Percentiles rank a stretch among this genome's conserved stretches.
Evolutionary conservation across 2,329 filamentous ascomycete genomes (phyloP).

Genomic region (Aspergillus ochraceoroseus): DNA sequence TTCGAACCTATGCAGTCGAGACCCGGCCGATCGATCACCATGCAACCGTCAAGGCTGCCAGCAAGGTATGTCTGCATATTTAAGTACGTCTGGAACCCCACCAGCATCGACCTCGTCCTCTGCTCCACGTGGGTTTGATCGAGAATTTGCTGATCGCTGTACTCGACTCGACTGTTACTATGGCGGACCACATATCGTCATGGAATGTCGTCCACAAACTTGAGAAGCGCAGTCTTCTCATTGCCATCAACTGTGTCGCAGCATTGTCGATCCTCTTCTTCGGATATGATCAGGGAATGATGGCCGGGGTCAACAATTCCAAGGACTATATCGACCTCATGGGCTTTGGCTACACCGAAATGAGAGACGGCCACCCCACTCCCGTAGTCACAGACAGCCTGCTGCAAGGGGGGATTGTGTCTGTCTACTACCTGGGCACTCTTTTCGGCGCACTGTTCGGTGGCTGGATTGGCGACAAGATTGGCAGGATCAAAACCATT

Average conservation of each 20-base stretch:
- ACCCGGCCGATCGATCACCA: conserved; percentile 4
- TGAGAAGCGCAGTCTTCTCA: conserved; percentile 54
- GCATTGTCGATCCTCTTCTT: conserved; percentile 66
- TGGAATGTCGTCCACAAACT: conserved; percentile 52
- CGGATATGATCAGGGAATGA: conserved; percentile 54
- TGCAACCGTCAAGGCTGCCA: conserved; percentile 2
- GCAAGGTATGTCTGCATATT: not conserved
- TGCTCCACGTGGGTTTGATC: not conserved
- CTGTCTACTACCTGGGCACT: conserved; percentile 56
- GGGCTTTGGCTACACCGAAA: conserved; percentile 58
- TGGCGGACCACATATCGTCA: conserved; percentile 38
- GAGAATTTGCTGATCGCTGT: not conserved
- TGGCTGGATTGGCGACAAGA: conserved; percentile 59
- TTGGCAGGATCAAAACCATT: conserved; percentile 61
- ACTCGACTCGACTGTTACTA: conserved; percentile 17
- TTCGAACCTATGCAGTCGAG: too few species aligned
- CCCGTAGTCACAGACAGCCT: conserved; percentile 57
- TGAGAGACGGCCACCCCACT: conserved; percentile 39
- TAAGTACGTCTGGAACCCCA: conserved; percentile 2
- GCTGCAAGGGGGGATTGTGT: conserved; percentile 60
- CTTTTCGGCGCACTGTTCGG: conserved; percentile 60
- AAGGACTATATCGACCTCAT: conserved; percentile 61
- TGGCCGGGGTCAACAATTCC: conserved; percentile 62
- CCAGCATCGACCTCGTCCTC: not conserved
- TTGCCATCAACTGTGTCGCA: conserved; percentile 60